A percentile compares a stretch with the other conserved stretches of the same genome.
phyloP scores from a whole-genome alignment of 805 yeast species.

The Wickerhamomyces tratensis region DNA sequence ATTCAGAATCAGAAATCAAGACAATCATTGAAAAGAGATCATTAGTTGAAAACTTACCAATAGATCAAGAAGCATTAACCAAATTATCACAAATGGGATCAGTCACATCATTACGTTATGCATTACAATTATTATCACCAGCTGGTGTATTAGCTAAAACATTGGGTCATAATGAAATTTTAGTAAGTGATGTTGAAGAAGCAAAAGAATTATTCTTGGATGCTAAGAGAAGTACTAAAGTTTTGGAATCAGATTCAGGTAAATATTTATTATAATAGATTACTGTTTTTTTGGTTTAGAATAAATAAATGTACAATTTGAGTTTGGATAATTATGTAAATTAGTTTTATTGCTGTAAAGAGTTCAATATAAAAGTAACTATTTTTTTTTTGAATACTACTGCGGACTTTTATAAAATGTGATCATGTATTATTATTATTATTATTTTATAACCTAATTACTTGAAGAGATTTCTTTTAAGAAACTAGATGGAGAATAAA shows the following conservation, averaged over 20 bases:
- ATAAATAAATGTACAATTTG: too few relatives aligned
- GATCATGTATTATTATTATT: too few relatives aligned
- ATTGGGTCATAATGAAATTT: constrained; percentile 60
- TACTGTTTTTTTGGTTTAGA: too few relatives aligned
- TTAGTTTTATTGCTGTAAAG: too few relatives aligned
- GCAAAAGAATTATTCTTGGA: constrained; percentile 78
- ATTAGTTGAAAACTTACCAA: constrained; percentile 59
- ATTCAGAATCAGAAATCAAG: constrained; percentile 71
- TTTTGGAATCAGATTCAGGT: constrained; percentile 33
- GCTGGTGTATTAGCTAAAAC: constrained; percentile 76
- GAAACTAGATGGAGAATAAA: constrained; percentile 61
- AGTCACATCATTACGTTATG: constrained; percentile 79
- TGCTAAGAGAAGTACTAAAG: constrained; percentile 68
- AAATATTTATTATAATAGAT: constrained; percentile 6
- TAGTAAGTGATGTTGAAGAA: constrained; percentile 69
- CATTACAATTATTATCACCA: constrained; percentile 85
- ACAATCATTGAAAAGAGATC: constrained; percentile 80
- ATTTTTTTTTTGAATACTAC: too few relatives aligned
- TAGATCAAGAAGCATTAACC: constrained; percentile 62
- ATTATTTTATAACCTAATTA: too few relatives aligned
- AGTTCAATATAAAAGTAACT: too few relatives aligned
- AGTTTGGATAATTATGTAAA: too few relatives aligned
- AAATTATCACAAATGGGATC: constrained; percentile 66
- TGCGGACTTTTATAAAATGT: too few relatives aligned
- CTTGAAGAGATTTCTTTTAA: constrained; percentile 48